Conservation (phyloP, 2,329 filamentous ascomycete genomes). For the Amauroascus verrucosus region DNA sequence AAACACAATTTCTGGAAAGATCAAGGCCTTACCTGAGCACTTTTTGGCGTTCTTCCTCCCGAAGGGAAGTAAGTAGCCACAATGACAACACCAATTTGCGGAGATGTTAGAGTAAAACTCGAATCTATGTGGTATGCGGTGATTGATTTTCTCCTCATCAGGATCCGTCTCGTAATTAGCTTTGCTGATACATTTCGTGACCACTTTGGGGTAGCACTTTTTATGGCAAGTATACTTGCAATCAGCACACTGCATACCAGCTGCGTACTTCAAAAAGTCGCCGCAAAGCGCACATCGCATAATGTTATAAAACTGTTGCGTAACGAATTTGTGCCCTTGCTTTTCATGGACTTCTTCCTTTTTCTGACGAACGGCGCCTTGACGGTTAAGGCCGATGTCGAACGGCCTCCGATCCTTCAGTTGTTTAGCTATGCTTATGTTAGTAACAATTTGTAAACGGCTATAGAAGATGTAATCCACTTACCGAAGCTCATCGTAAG, state of each 20-base stretch:
- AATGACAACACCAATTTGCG: constrained; percentile 99
- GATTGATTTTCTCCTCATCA: constrained; percentile 99
- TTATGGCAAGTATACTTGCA: constrained; percentile 99
- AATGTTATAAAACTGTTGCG: constrained; percentile 99
- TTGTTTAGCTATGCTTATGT: constrained; percentile 55
- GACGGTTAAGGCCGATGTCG: constrained; percentile 82
- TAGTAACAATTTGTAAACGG: constrained; percentile 16
- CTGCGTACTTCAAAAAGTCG: constrained; percentile 96
- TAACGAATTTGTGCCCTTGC: constrained; percentile 97
- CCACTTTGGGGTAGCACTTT: constrained; percentile 91
- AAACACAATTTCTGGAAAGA: background rate
- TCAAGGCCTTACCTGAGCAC: constrained; percentile 57
- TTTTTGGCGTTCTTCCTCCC: constrained; percentile 91
- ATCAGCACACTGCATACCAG: constrained; percentile 98
- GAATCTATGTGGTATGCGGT: constrained; percentile 96
- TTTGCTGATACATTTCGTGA: constrained; percentile 99
- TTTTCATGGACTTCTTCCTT: constrained; percentile 98
- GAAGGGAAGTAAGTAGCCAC: constrained; percentile 88
- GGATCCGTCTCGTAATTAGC: constrained; percentile 97
- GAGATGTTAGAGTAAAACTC: constrained; percentile 94
- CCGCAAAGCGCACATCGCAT: constrained; percentile 98
- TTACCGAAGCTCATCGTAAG: constrained; percentile 74
- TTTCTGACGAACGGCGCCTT: constrained; percentile 90
- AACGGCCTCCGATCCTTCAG: constrained; percentile 71
- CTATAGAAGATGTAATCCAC: constrained; percentile 12